Conservation (phyloP, 805 yeast species). For the Hanseniaspora valbyensis region DNA sequence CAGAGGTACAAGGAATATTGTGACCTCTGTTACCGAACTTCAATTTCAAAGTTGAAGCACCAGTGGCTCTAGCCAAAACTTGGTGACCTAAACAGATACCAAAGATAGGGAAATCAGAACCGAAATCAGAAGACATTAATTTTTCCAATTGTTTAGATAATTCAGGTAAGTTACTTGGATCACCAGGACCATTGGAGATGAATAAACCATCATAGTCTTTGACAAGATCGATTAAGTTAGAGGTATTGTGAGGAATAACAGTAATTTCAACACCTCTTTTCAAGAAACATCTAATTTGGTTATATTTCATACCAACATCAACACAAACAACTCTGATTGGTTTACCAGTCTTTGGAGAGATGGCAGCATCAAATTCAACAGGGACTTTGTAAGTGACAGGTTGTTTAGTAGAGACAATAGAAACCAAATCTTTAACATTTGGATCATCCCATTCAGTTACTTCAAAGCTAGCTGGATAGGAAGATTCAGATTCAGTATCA, state of each 20-base stretch:
- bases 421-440: constrained; percentile 81
- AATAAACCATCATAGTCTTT: constrained; percentile 81
- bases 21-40: constrained; percentile 99
- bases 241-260: constrained; percentile 94
- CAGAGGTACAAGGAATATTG: constrained; percentile 89
- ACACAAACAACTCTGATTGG: constrained; percentile 73
- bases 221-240: constrained; percentile 49
- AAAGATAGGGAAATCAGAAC: constrained; percentile 52
- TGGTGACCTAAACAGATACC: constrained; percentile 99
- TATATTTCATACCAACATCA: constrained; percentile 96
- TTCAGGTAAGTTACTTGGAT: constrained; percentile 73
- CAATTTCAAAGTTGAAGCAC: constrained; percentile 83
- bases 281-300: constrained; percentile 94
- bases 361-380: constrained; percentile 27
- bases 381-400: constrained; percentile 72
- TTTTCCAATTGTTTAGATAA: constrained; percentile 50
- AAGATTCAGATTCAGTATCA: constrained; percentile 27
- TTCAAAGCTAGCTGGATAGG: constrained; percentile 56
- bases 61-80: constrained; percentile 86
- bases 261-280: constrained; percentile 90
- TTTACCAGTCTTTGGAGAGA: constrained; percentile 51
- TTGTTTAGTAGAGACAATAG: constrained; percentile 68
- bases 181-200: constrained; percentile 98
- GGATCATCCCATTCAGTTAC: constrained; percentile 91
- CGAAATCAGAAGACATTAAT: constrained; percentile 43